A percentile compares a stretch with the other conserved stretches of the same genome.
These are phyloP conservation scores for Endocarpon pusillum DNA, from an alignment of 495 filamentous ascomycete genomes.

Conservation along the genomic window DNA sequence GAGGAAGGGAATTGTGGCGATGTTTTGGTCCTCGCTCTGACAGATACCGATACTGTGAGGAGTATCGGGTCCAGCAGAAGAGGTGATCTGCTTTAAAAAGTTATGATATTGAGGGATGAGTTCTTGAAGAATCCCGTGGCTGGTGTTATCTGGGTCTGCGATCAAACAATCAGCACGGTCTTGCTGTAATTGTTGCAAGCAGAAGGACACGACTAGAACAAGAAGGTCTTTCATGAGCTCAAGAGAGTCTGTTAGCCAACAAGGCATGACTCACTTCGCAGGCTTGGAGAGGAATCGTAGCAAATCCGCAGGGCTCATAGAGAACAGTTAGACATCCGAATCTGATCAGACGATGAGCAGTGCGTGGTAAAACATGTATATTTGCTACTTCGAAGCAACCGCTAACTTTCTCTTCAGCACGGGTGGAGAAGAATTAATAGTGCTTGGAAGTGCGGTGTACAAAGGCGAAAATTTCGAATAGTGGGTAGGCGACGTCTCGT, in stretches of 20 bases:
- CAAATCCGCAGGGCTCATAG: constrained; percentile 86
- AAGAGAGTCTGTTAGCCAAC: constrained; percentile 4
- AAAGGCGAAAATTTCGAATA: too few relatives aligned
- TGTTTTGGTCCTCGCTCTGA: constrained; percentile 44
- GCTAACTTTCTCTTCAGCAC: too few relatives aligned
- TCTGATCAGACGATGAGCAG: neutral
- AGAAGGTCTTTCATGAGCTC: too few relatives aligned
- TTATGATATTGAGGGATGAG: constrained; percentile 9
- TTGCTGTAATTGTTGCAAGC: too few relatives aligned
- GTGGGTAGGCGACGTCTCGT: too few relatives aligned
- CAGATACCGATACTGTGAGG: constrained; percentile 72
- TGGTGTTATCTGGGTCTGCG: constrained; percentile 79
- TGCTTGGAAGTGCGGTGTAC: too few relatives aligned
- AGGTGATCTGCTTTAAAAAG: constrained; percentile 47
- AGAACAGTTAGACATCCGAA: constrained; percentile 20
- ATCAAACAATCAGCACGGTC: constrained; percentile 1
- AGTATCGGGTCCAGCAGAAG: constrained; percentile 90
- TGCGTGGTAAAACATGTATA: neutral
- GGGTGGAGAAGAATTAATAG: too few relatives aligned
- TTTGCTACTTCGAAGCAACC: neutral
- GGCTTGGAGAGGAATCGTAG: constrained; percentile 91
- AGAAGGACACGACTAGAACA: too few relatives aligned
- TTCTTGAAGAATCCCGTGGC: constrained; percentile 16
- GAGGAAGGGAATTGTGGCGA: constrained; percentile 71
- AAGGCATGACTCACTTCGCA: constrained; percentile 59